phyloP scores from a whole-genome alignment of 176 grass and related monocot species.

The Musa schizocarpa region DNA sequence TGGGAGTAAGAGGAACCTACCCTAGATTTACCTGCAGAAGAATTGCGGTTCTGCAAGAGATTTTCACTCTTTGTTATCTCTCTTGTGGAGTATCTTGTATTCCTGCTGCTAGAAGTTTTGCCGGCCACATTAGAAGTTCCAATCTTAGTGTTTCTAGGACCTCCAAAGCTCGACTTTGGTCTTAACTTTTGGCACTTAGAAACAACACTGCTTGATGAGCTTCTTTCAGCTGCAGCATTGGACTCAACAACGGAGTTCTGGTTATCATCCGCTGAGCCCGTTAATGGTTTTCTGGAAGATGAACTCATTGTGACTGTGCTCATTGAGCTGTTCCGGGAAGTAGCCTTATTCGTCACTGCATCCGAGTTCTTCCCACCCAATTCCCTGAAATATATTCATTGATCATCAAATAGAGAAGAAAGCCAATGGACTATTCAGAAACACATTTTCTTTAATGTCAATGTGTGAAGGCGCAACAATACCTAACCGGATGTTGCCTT shows the following conservation, averaged over 20 bases:
- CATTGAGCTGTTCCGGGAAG: not conserved
- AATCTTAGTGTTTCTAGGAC: not conserved
- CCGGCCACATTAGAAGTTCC: not conserved
- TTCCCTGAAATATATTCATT: not conserved
- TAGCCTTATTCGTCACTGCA: not conserved
- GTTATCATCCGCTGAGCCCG: not conserved
- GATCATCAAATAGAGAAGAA: not conserved
- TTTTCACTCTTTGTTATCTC: not conserved
- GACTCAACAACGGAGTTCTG: not conserved
- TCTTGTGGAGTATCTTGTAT: not conserved
- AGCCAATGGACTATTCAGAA: not conserved
- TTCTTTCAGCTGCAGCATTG: too few relatives aligned
- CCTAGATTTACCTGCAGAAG: slow-evolving; percentile 14
- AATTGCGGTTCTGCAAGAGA: slow-evolving; percentile 2
- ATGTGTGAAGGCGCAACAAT: not conserved
- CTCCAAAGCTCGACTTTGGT: not conserved
- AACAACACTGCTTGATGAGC: not conserved
- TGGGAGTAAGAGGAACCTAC: slow-evolving; percentile 5
- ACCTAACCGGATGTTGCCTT: slow-evolving; percentile 6
- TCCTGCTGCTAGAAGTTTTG: not conserved
- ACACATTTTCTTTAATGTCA: not conserved
- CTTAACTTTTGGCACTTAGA: slow-evolving; percentile 3
- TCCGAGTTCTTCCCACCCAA: not conserved
- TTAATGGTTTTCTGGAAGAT: not conserved
- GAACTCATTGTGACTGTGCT: slow-evolving; percentile 7